Evolutionary conservation across 2,329 filamentous ascomycete genomes (phyloP), one percentile per base, ranked within the genome.

Genomic region (Fusarium musae): DNA sequence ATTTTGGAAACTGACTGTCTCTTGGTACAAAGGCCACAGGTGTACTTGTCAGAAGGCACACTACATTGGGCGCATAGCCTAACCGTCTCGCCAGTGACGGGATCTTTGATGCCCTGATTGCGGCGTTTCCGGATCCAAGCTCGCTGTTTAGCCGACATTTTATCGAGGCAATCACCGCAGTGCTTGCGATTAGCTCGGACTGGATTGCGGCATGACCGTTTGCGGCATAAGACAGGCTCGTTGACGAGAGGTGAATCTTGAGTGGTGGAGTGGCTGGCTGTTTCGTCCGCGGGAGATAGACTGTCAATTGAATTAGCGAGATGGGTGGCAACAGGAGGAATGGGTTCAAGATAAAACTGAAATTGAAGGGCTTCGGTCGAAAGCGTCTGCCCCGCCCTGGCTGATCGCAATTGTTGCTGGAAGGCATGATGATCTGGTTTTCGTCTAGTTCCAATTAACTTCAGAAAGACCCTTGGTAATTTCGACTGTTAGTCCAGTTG

Each of bases 81-180:
- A 19, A 8, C 13, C 8, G 36, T 40, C 15, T 54, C 32, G 0
- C 50, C 34, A 30, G 34, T 40, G 10, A n/a, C 9, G 2, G 50
- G 34, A 40, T 54, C 34, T 40, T 30, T 40, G 50, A 28, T 28
- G 5, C 50, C 13, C 23, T 40, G 50, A 0, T 5, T 40, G 11
- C 50, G 50, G 3, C 23, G 50, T 10, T 17, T 4, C 19, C 12
- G 9, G 6, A 4, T 5, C 2, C 32, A 7, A 37, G 50, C 50
- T 53, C 50, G 23, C 3, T 10, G 3, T 2, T 2, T 10, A 28
- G 50, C 34, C 10, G 19, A 9, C 0, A 2, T 11, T 30, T 9
- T 40, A 9, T 28, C 13, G 3, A 28, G 8, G 10, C 50, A 54
- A 21, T n/a, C 21, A 9, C 23, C 19, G 23, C 50, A 54, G 4